Evolutionary conservation across 1,284 basidiomycete species (phyloP).

Genomic region (Hymenochaete sp.): DNA sequence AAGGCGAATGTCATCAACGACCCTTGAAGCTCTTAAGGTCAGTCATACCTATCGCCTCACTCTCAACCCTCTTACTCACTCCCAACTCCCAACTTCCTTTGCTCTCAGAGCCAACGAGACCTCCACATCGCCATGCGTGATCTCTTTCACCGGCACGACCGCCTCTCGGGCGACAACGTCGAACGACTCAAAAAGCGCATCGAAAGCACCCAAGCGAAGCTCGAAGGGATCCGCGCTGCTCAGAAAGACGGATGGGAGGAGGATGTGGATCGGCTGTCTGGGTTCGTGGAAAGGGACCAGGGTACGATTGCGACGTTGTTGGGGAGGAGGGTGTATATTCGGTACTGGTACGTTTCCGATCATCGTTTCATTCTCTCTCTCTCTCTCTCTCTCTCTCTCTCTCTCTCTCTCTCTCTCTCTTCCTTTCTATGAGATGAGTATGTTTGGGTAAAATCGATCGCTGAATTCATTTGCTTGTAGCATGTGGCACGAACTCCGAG

Average conservation of each 20-base stretch:
- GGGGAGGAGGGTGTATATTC: conserved; percentile 72
- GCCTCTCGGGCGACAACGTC: conserved; percentile 76
- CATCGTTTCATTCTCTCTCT: no score
- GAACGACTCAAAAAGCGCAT: conserved; percentile 81
- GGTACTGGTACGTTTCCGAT: conserved; percentile 72
- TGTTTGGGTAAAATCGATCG: neutral
- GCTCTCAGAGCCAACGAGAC: conserved; percentile 67
- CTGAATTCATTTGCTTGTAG: conserved; percentile 31
- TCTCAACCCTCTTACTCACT: neutral
- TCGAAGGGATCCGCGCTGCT: conserved; percentile 59
- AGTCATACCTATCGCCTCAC: conserved; percentile 8
- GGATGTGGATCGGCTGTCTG: conserved; percentile 68
- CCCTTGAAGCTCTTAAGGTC: conserved; percentile 70
- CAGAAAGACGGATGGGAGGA: conserved; percentile 76
- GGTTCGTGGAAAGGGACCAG: conserved; percentile 68
- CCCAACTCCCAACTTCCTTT: neutral
- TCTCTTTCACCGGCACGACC: conserved; percentile 75
- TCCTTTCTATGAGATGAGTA: neutral
- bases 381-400: no score
- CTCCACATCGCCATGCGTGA: conserved; percentile 80
- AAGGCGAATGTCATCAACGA: conserved; percentile 50
- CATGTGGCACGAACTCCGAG: conserved; percentile 87
- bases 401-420: no score
- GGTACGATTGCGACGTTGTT: conserved; percentile 61
- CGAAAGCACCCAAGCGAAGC: conserved; percentile 63